phyloP scores from a whole-genome alignment of 164 flowering plant genomes.

The Vitis rotundifolia region DNA sequence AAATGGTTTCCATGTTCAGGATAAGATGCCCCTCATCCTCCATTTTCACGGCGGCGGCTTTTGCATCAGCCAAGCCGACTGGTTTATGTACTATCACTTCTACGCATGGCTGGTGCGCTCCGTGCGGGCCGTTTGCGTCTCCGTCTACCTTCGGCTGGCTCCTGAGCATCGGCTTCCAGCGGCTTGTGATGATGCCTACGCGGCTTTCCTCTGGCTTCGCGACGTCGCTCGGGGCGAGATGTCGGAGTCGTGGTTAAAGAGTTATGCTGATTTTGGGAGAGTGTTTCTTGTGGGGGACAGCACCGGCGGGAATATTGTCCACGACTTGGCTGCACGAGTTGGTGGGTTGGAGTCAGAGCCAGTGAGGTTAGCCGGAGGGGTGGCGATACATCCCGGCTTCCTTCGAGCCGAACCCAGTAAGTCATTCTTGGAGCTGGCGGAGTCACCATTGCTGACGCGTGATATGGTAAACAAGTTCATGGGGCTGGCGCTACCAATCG shows the following conservation, averaged over 20 bases:
- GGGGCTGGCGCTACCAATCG: background rate
- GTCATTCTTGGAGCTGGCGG: background rate
- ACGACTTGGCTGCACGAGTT: background rate
- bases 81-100: background rate
- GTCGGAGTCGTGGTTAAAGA: background rate
- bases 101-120: background rate
- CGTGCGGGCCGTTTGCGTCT: background rate
- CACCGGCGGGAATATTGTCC: background rate
- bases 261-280: background rate
- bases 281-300: background rate
- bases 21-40: conserved; percentile 7
- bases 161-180: background rate
- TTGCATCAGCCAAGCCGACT: background rate
- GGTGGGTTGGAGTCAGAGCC: background rate
- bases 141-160: conserved; percentile 1
- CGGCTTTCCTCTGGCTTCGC: background rate
- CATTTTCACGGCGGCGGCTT: conserved; percentile 8
- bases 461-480: background rate
- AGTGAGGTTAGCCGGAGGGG: background rate
- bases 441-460: background rate
- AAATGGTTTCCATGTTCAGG: background rate
- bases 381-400: background rate
- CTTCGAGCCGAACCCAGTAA: background rate
- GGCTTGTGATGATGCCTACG: background rate
- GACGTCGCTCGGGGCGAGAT: background rate